Evolutionary conservation across 2,329 filamentous ascomycete genomes (phyloP).

Genomic region (Epichloe bromicola): DNA sequence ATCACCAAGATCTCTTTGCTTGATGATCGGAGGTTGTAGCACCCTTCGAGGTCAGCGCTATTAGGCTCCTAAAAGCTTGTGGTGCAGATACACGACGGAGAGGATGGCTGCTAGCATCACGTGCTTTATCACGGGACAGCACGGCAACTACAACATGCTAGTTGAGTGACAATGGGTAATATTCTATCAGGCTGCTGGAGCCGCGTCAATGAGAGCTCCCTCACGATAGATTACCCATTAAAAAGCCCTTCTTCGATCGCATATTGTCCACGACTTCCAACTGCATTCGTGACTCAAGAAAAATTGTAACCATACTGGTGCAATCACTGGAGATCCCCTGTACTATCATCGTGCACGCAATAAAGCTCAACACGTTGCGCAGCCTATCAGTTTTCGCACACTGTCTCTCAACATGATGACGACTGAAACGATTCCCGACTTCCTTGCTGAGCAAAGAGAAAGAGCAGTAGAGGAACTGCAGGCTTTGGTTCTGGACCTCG

Average conservation of each 20-base stretch:
- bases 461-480: constrained; percentile 78
- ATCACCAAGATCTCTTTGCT: constrained; percentile 26
- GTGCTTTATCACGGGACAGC: neutral
- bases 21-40: neutral
- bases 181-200: constrained; percentile 10
- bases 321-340: neutral
- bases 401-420: constrained; percentile 45
- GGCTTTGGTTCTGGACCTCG: constrained; percentile 77
- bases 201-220: constrained; percentile 16
- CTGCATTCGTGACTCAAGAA: too few relatives aligned
- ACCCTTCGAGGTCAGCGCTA: neutral
- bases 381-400: neutral
- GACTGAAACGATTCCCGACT: constrained; percentile 77
- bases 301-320: neutral
- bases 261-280: neutral
- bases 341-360: neutral
- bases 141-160: neutral
- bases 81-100: neutral
- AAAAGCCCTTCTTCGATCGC: neutral
- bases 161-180: neutral
- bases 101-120: neutral
- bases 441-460: constrained; percentile 83
- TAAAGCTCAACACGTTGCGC: neutral
- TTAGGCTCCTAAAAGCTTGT: neutral
- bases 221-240: neutral